Evolutionary conservation across 352 stramenopile species (phyloP), one percentile per base, ranked within the genome.

Genomic region (Globisporangium nagaii): DNA sequence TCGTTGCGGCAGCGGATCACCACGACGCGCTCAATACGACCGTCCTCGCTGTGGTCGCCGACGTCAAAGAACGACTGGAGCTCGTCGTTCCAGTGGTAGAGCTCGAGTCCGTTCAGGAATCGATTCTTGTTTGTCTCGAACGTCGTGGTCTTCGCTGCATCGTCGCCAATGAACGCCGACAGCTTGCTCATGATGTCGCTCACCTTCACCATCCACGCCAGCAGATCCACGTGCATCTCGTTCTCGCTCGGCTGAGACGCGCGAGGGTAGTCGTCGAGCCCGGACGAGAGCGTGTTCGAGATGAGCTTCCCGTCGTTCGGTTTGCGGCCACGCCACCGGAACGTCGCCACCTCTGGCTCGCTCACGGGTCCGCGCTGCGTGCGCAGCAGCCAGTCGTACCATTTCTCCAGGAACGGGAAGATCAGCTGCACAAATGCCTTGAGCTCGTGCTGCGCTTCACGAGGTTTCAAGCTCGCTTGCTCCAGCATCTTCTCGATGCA

Each of bases 201-300:
- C 20, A 68, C 68, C 31, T 79, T 80, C 32, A 93, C 81, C 70
- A 97, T 90, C 93, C 93, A 98, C 35, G 79, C 84, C 0, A 96
- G 53, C 49, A 97, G 42, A 54, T 98, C 93, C 22, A 97, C 81
- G 51, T 98, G 90, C 62, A 84, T 86, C 56, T 98, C 90, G 28
- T 83, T 64, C 9, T 83, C 52, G 25, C 70, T 84, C 3, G 85
- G 77, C 41, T 65, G 60, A n/a, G 75, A 93, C 1, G 84, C 83
- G 47, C 84, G 72, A 2, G 93, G 93, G 58, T 96, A 98, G 66
- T 98, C 93, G 45, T 98, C 93, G 8, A 98, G 58, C 0, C 93
- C 93, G 0, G 88, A 97, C 1, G 90, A 86, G 1, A 98, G 63
- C n/a, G 88, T 97, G 63, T 96, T 95, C 4, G 90, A 63, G 47